Base-by-base conservation (phyloP, 768 basidiomycete genomes). In the Tephrocybe sp. region DNA sequence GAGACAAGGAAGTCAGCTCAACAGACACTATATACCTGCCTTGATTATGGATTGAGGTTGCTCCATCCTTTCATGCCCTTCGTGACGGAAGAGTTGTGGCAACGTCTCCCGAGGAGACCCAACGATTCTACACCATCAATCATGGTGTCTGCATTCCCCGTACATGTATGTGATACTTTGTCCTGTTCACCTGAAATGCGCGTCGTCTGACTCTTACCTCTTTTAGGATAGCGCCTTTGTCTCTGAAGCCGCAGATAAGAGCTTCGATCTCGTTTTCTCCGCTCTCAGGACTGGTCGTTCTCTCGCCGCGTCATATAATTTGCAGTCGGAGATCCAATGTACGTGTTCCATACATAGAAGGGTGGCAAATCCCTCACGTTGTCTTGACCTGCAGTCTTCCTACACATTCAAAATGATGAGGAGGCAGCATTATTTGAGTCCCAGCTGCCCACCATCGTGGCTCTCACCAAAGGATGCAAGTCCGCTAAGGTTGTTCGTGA, bases 1-100 rank as follows among this genome's bases (percentile, higher is more conserved):
- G 76, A 76, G 11, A 82, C 79, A 8, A 84, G 86, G 33, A 76
- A 74, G 44, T 98, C 95, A 10, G 90, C 96, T 3, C 95, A 97
- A 64, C 92, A 98, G 70, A 98, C 96, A 0, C 73, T 99, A 32
- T 97, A 98, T 69, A 95, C 88, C 6, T 96, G 93, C 66, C 79
- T 99, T 34, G 97, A 99, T 61, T 72, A 86, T 54, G 97, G 95
- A 9, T 76, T 99, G 47, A 84, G 88, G 17, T 76, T 99, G 2
- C 76, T 98, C 1, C 97, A 98, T 68, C 97, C 97, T 0, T 94
- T 98, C 74, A 99, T 98, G 97, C 97, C 97, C 1, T 99, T 90
- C 68, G 91, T 99, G 26, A 98, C 97, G 3, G 97, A 99, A 71
- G 97, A 98, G 68, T 74, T 99, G 10, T 99, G 97, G 97, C 97